Evolutionary conservation across 2,329 filamentous ascomycete genomes (phyloP).

Genomic region (Tolypocladium guangdongense): DNA sequence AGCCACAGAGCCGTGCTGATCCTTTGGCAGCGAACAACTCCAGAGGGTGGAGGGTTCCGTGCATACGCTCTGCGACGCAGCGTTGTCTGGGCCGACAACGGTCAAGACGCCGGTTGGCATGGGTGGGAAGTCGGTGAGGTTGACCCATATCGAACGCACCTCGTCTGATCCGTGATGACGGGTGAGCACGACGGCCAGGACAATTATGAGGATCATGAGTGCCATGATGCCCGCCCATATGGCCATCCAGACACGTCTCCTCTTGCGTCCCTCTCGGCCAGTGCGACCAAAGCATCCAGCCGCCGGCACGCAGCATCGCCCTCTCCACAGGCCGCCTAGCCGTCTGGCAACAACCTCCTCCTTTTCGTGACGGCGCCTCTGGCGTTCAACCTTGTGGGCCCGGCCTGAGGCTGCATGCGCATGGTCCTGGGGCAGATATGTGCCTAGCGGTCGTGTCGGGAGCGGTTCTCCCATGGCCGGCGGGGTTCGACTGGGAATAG

Average conservation of each 20-base stretch:
- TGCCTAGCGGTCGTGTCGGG: conserved; percentile 32
- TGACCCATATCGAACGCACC: conserved; percentile 56
- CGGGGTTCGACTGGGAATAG: conserved; percentile 33
- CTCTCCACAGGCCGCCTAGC: conserved; percentile 52
- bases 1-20: conserved; percentile 52
- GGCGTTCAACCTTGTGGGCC: conserved; percentile 36
- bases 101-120: conserved; percentile 78
- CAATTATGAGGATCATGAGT: conserved; percentile 45
- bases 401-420: conserved; percentile 28
- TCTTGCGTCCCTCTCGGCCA: conserved; percentile 52
- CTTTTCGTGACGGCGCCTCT: conserved; percentile 49
- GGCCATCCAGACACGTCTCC: conserved; percentile 47
- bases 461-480: conserved; percentile 15
- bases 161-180: conserved; percentile 12
- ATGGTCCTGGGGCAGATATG: conserved; percentile 34
- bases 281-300: conserved; percentile 54
- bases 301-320: conserved; percentile 50
- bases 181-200: conserved; percentile 47
- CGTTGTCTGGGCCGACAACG: conserved; percentile 61
- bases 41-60: conserved; percentile 64
- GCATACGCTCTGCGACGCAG: conserved; percentile 54
- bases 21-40: conserved; percentile 79
- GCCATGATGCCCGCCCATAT: conserved; percentile 39
- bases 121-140: conserved; percentile 74
- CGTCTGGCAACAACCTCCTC: conserved; percentile 51